Percentiles rank a stretch among this genome's conserved stretches.
Conservation (phyloP, 306 rosid species). For the Abrus pulchellus region DNA sequence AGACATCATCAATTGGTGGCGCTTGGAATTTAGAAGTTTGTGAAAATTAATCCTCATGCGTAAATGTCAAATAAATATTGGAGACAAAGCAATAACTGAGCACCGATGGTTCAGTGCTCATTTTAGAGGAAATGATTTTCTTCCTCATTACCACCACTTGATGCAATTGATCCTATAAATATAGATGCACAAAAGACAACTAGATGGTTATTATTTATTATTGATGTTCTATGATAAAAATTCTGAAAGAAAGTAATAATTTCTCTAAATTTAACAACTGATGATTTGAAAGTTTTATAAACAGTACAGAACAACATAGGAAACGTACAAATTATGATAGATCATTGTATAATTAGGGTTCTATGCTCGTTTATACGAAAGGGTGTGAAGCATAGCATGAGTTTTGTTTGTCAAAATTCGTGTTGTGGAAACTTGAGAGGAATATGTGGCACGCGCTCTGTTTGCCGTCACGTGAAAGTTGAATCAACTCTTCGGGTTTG, state of each 20-base stretch:
- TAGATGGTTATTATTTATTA: background rate
- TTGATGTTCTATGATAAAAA: background rate
- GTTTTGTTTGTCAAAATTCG: background rate
- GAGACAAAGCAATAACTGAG: conserved; percentile 4
- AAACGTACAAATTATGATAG: background rate
- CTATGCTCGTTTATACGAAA: background rate
- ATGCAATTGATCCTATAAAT: background rate
- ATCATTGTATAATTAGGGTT: background rate
- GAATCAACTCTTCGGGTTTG: conserved; percentile 28
- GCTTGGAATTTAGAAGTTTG: conserved; percentile 3
- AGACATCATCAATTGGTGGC: conserved; percentile 28
- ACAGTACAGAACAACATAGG: background rate
- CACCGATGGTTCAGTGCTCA: background rate
- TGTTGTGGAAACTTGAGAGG: background rate
- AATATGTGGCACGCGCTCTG: background rate
- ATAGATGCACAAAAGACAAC: background rate
- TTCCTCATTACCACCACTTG: background rate
- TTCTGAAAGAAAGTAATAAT: background rate
- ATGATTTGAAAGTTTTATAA: background rate
- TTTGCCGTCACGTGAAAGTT: conserved; percentile 4
- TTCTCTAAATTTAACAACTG: background rate
- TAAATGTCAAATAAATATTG: background rate
- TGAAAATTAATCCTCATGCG: background rate
- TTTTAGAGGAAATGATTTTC: conserved; percentile 11
- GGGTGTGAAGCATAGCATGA: background rate